Conservation (phyloP, 2,329 filamentous ascomycete species). For the Dactylellina drechsleri region DNA sequence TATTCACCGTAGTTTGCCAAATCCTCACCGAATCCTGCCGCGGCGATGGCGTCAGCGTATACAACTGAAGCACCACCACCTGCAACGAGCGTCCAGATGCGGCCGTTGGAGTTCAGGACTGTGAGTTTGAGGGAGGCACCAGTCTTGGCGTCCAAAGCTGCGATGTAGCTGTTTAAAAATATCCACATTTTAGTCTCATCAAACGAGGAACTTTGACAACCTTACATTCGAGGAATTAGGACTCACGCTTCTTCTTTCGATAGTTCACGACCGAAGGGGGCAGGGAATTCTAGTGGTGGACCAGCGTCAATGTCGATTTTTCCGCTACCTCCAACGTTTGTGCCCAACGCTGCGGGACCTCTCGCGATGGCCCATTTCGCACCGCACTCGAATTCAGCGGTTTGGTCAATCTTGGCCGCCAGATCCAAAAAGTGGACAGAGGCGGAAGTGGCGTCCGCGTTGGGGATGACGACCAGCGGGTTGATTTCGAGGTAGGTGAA, state of each 20-base stretch:
- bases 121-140: slow-evolving; percentile 98
- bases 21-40: slow-evolving; percentile 91
- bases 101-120: slow-evolving; percentile 87
- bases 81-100: slow-evolving; percentile 97
- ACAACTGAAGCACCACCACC: slow-evolving; percentile 99
- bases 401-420: slow-evolving; percentile 98
- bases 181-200: neutral
- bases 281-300: slow-evolving; percentile 98
- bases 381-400: slow-evolving; percentile 98
- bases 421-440: slow-evolving; percentile 98
- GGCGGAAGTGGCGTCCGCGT: slow-evolving; percentile 88
- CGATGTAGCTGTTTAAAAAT: slow-evolving; percentile 74
- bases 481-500: slow-evolving; percentile 99
- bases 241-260: slow-evolving; percentile 88
- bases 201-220: neutral
- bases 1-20: slow-evolving; percentile 99
- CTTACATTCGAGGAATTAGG: neutral
- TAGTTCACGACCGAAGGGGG: slow-evolving; percentile 97
- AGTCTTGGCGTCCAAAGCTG: slow-evolving; percentile 98
- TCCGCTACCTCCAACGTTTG: slow-evolving; percentile 74
- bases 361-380: slow-evolving; percentile 98
- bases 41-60: slow-evolving; percentile 98
- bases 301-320: slow-evolving; percentile 95
- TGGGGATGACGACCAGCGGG: slow-evolving; percentile 96
- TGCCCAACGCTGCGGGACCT: slow-evolving; percentile 85